Conservation (phyloP, 306 rosid species). For the Styphnolobium japonicum region DNA sequence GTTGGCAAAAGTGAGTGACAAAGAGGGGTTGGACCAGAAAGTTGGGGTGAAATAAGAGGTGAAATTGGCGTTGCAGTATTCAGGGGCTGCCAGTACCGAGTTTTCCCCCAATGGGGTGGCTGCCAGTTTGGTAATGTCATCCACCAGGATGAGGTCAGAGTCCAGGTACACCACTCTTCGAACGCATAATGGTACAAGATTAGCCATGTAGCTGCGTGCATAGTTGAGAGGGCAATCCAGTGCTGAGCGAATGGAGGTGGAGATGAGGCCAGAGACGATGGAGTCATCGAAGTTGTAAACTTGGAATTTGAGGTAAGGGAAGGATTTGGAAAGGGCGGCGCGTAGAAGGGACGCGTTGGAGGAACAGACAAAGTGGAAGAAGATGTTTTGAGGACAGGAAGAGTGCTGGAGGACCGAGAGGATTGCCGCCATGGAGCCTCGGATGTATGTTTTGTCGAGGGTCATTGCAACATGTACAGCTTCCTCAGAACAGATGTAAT, state of each 20-base stretch:
- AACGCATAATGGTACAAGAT: slow-evolving; percentile 66
- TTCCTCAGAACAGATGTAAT: slow-evolving; percentile 51
- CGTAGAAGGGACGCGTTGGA: slow-evolving; percentile 48
- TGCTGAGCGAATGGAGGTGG: slow-evolving; percentile 92
- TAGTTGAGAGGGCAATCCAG: slow-evolving; percentile 90
- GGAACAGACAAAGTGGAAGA: slow-evolving; percentile 78
- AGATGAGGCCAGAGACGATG: slow-evolving; percentile 63
- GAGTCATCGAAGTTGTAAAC: slow-evolving; percentile 59
- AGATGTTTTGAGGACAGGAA: slow-evolving; percentile 71
- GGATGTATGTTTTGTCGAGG: slow-evolving; percentile 74
- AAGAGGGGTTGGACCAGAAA: slow-evolving; percentile 83
- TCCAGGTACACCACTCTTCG: slow-evolving; percentile 81
- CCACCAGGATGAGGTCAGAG: slow-evolving; percentile 84
- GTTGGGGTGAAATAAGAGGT: slow-evolving; percentile 70
- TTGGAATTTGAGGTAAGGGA: slow-evolving; percentile 80
- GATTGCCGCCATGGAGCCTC: slow-evolving; percentile 95
- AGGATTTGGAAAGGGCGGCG: slow-evolving; percentile 57
- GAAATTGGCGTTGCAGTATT: slow-evolving; percentile 95
- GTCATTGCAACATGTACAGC: slow-evolving; percentile 88
- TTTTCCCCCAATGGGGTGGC: slow-evolving; percentile 41
- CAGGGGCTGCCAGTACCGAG: slow-evolving; percentile 77
- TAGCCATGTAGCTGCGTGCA: slow-evolving; percentile 72
- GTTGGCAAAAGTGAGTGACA: slow-evolving; percentile 63
- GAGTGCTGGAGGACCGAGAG: slow-evolving; percentile 90
- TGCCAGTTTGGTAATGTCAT: slow-evolving; percentile 83